Evolutionary conservation across 768 basidiomycete species (phyloP), one percentile per base, ranked within the genome.

Genomic region (Suillus bovinus): DNA sequence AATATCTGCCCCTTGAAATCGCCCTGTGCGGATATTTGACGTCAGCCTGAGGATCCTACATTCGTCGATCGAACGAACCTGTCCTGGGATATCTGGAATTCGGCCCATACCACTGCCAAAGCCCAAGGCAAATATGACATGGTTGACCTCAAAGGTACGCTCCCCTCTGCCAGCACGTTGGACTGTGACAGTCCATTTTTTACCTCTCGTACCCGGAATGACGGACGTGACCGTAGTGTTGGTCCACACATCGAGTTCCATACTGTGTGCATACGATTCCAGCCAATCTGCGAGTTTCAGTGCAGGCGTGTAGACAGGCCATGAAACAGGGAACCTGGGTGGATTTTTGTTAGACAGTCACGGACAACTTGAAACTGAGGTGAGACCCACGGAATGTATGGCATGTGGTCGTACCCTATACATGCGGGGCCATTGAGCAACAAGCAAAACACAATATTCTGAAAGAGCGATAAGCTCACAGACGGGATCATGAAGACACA

Each of bases 191-290:
- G 67, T 67, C 84, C 84, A 86, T 52, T 72, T 76, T 33, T 69
- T 72, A 31, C 77, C 78, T 10, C 67, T 73, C 1, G 70, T 62
- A 6, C 78, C 79, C 20, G 69, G 70, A 55, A 62, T 60, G 20
- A 77, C 69, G 1, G 69, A 66, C 11, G 61, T 9, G 22, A 71
- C 80, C 2, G 64, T 69, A 0, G 82, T 77, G 0, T 79, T 82
- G n/a, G 81, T 84, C 88, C 88, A 89, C 6, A 86, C 80, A 66
- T 87, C 84, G 59, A 90, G 74, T 63, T 89, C 88, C 61, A 89
- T 71, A 2, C 78, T 68, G 13, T 83, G 78, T 1, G 85, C 86
- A 68, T 88, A 90, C 61, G 72, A 78, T 72, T 89, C 88, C 3
- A 90, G 78, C 86, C 86, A 89, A 63, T 85, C 83, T 0, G 87